These are phyloP conservation scores for Pterulicium gracile DNA, from an alignment of 1,284 basidiomycete genomes.

Conservation along the genomic window DNA sequence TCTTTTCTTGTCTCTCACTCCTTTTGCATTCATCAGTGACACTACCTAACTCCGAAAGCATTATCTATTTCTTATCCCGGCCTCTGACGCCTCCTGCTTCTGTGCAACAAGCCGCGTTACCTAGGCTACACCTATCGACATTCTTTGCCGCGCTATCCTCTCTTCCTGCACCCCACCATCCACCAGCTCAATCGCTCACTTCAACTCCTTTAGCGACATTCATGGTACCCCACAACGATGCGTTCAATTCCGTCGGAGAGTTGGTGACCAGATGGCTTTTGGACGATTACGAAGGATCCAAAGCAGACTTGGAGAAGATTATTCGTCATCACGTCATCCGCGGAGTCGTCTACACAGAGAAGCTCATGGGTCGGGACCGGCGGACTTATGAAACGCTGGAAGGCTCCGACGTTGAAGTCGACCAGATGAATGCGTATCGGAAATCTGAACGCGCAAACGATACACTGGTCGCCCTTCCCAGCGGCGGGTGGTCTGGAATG, in stretches of 20 bases:
- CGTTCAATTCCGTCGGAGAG: slow-evolving; percentile 76
- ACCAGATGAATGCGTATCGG: background rate
- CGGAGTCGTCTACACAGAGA: slow-evolving; percentile 65
- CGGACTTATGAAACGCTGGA: slow-evolving; percentile 65
- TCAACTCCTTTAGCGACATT: slow-evolving; percentile 67
- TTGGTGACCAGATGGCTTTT: slow-evolving; percentile 86
- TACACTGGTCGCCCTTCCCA: slow-evolving; percentile 42
- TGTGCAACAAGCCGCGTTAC: slow-evolving; percentile 74
- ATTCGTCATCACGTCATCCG: slow-evolving; percentile 80
- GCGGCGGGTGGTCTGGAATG: slow-evolving; percentile 70
- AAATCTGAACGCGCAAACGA: slow-evolving; percentile 31
- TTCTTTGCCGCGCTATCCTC: slow-evolving; percentile 89
- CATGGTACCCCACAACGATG: slow-evolving; percentile 82
- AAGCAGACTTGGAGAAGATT: slow-evolving; percentile 63
- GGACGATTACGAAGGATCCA: slow-evolving; percentile 50
- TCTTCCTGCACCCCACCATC: slow-evolving; percentile 28
- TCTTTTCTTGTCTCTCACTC: slow-evolving; percentile 9
- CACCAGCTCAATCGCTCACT: slow-evolving; percentile 60
- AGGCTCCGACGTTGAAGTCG: slow-evolving; percentile 60
- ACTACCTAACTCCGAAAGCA: slow-evolving; percentile 31
- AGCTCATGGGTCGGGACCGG: slow-evolving; percentile 51
- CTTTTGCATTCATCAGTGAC: slow-evolving; percentile 39
- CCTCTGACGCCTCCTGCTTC: slow-evolving; percentile 78
- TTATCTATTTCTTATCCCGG: slow-evolving; percentile 87
- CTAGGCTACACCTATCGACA: slow-evolving; percentile 74